Evolutionary conservation across 2,329 filamentous ascomycete species (phyloP).

Genomic region (Sporothrix dimorphospora): DNA sequence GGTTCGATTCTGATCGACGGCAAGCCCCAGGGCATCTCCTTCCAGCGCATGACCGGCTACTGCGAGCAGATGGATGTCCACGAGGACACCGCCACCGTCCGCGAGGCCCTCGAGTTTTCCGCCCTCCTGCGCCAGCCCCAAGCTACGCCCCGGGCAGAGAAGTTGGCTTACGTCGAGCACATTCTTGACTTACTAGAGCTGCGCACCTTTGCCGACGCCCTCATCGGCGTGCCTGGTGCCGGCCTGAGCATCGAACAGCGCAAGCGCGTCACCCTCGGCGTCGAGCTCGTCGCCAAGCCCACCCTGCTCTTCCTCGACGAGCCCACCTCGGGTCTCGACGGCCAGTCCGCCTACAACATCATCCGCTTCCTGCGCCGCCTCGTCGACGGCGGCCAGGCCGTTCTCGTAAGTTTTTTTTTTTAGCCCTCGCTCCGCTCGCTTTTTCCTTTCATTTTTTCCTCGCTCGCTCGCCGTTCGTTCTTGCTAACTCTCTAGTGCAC

Average conservation of each 20-base stretch:
- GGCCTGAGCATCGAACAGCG: slow-evolving; percentile 57
- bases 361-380: slow-evolving; percentile 68
- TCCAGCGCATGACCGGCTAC: slow-evolving; percentile 48
- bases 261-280: slow-evolving; percentile 62
- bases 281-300: slow-evolving; percentile 64
- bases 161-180: slow-evolving; percentile 75
- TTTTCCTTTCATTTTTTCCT: not conserved
- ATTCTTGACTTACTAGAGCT: slow-evolving; percentile 68
- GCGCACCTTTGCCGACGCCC: slow-evolving; percentile 51
- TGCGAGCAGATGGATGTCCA: slow-evolving; percentile 84
- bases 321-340: slow-evolving; percentile 68
- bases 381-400: slow-evolving; percentile 66
- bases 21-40: slow-evolving; percentile 48
- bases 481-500: slow-evolving; percentile 49
- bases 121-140: slow-evolving; percentile 73
- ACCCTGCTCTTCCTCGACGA: slow-evolving; percentile 65
- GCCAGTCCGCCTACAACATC: slow-evolving; percentile 67
- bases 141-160: slow-evolving; percentile 65
- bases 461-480: not conserved
- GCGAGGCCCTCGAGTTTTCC: slow-evolving; percentile 75
- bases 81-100: slow-evolving; percentile 70
- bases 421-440: not conserved
- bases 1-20: slow-evolving; percentile 80
- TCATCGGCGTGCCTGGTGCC: slow-evolving; percentile 44
- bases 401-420: slow-evolving; percentile 45